These are phyloP conservation scores for Solanum chacoense DNA, from an alignment of 305 asterid species.

Conservation along the genomic window DNA sequence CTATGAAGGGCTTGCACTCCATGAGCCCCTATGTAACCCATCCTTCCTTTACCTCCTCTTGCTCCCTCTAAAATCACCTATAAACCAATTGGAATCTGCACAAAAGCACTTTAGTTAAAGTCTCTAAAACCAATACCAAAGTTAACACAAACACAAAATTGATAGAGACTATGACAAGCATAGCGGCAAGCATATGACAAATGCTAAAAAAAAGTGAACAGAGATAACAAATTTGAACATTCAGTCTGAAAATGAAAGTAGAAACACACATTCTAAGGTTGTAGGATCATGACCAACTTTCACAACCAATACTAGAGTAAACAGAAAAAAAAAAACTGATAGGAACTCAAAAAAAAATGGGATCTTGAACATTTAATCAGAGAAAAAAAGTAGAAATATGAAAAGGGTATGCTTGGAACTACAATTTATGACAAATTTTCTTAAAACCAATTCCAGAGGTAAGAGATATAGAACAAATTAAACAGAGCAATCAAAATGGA, in stretches of 20 bases:
- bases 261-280: neutral
- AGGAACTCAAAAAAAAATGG: neutral
- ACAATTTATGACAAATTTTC: neutral
- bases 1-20: constrained; percentile 68
- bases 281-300: neutral
- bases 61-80: neutral
- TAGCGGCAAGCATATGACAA: neutral
- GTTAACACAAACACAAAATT: neutral
- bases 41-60: constrained; percentile 9
- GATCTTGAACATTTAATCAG: neutral
- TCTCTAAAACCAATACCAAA: neutral
- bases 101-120: neutral
- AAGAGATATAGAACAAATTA: neutral
- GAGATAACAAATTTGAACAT: neutral
- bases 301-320: neutral
- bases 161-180: neutral
- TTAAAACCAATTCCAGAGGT: neutral
- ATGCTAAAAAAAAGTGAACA: neutral
- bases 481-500: neutral
- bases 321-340: neutral
- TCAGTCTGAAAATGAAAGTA: neutral
- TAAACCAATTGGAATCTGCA: neutral
- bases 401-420: neutral
- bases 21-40: constrained; percentile 85
- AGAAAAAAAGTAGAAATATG: neutral